A percentile compares a stretch with the other conserved stretches of the same genome.
phyloP scores from a whole-genome alignment of 805 yeast genomes.

The Zygoascus ofunaensis region DNA sequence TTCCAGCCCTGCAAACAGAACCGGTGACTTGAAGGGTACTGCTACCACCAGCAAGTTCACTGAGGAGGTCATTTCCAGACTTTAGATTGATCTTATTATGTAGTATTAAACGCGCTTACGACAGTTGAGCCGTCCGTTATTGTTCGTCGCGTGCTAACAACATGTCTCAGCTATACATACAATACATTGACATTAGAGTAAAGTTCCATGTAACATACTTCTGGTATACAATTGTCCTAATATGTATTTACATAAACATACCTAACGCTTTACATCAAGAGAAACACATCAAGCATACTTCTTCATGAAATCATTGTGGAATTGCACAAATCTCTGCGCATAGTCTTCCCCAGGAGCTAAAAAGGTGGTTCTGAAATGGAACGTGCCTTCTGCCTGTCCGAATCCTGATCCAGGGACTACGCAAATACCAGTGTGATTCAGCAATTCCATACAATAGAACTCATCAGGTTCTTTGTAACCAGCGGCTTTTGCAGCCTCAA shows the following conservation, averaged over 20 bases:
- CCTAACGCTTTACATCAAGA: too few species aligned
- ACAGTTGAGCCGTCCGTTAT: too few species aligned
- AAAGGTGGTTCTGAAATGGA: constrained; percentile 92
- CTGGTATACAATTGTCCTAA: too few species aligned
- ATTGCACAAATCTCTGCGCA: constrained; percentile 67
- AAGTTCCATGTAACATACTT: too few species aligned
- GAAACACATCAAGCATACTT: constrained; percentile 37
- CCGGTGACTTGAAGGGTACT: constrained; percentile 90
- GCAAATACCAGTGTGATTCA: constrained; percentile 89
- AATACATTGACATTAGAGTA: too few species aligned
- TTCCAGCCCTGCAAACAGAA: constrained; percentile 91
- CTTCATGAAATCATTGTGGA: constrained; percentile 65
- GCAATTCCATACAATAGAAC: constrained; percentile 73
- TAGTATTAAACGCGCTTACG: background rate
- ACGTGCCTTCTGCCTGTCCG: constrained; percentile 84
- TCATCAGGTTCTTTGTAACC: constrained; percentile 67
- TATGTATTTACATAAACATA: too few species aligned
- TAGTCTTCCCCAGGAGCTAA: constrained; percentile 91
- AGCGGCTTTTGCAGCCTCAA: constrained; percentile 46
- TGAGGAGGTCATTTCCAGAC: constrained; percentile 74
- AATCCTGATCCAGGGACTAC: constrained; percentile 97
- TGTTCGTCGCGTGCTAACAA: too few species aligned
- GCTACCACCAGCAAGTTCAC: constrained; percentile 88
- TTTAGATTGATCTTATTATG: constrained; percentile 30
- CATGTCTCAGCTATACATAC: too few species aligned